Evolutionary conservation across 2,329 filamentous ascomycete species (phyloP).

Genomic region (Colletotrichum sp.): DNA sequence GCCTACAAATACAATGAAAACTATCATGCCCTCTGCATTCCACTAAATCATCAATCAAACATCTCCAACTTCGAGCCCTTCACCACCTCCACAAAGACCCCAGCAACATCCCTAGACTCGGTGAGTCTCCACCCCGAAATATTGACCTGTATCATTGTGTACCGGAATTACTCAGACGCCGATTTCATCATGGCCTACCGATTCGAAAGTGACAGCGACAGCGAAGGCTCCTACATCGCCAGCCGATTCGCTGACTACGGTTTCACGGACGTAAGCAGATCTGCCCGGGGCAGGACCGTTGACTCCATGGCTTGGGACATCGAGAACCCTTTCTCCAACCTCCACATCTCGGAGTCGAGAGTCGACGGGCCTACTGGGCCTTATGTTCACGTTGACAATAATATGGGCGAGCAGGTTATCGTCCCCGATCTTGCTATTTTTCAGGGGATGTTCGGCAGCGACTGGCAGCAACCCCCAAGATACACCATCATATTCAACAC

Average conservation of each 20-base stretch:
- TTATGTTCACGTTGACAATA: neutral
- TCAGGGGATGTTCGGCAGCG: neutral
- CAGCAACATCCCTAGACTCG: neutral
- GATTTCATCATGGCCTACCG: neutral
- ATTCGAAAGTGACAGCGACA: neutral
- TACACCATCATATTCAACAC: neutral
- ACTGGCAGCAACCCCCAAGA: neutral
- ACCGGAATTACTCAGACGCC: neutral
- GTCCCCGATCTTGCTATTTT: neutral
- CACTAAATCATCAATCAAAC: neutral
- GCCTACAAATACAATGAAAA: neutral
- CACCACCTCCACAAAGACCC: neutral
- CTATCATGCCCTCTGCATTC: neutral
- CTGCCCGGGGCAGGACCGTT: neutral
- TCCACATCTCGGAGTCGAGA: neutral
- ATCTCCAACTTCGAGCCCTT: neutral
- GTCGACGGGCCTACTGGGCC: neutral
- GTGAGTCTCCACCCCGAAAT: neutral
- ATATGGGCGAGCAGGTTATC: neutral
- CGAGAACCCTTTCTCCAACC: neutral
- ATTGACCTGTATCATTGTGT: neutral
- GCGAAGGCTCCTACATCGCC: neutral
- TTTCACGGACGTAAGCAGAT: neutral
- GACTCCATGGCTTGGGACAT: neutral
- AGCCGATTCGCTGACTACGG: neutral